These are phyloP conservation scores for Ceratocystis huliohia DNA, from an alignment of 2,329 filamentous ascomycete genomes.

Conservation along the genomic window DNA sequence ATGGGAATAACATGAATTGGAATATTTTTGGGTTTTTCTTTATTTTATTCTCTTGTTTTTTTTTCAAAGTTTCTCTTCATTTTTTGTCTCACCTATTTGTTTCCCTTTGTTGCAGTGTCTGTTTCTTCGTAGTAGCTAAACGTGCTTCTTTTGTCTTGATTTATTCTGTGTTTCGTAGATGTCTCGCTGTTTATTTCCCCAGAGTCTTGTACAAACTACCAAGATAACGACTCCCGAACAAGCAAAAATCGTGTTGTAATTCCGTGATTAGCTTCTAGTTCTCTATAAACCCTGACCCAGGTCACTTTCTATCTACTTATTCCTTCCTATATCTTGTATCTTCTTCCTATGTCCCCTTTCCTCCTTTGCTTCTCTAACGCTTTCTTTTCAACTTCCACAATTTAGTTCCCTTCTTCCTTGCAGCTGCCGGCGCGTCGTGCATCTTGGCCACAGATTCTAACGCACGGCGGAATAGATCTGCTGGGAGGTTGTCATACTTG, in stretches of 20 bases:
- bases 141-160: background rate
- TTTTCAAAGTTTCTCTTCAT: background rate
- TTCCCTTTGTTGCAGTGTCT: background rate
- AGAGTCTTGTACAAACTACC: background rate
- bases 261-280: background rate
- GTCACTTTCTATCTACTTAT: background rate
- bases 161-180: slow-evolving; percentile 2
- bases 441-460: slow-evolving; percentile 63
- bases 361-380: background rate
- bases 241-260: background rate
- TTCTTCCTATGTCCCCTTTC: background rate
- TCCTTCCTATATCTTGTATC: background rate
- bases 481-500: slow-evolving; percentile 18
- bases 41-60: slow-evolving; percentile 1
- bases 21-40: background rate
- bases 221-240: background rate
- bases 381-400: slow-evolving; percentile 39
- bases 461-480: slow-evolving; percentile 56
- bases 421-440: slow-evolving; percentile 35
- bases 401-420: slow-evolving; percentile 39
- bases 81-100: background rate
- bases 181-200: background rate
- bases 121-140: background rate
- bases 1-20: slow-evolving; percentile 2
- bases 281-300: background rate